Evolutionary conservation across 169 alveolate species (phyloP), one percentile per base, ranked within the genome.

Genomic region (Perkinsus olseni): DNA sequence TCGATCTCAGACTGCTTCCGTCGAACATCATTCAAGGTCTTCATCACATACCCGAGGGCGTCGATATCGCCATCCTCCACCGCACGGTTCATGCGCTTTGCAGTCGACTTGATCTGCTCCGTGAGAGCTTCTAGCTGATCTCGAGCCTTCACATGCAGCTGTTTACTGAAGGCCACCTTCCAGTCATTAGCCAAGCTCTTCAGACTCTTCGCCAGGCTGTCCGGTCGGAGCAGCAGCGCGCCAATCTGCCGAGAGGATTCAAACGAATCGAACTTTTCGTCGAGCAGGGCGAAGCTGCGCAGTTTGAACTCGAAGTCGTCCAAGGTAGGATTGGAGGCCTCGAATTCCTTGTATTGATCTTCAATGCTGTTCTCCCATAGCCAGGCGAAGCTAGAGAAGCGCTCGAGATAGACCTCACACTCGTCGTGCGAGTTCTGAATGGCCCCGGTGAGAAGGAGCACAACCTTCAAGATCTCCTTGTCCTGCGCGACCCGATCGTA

Each of bases 391-490:
- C 96, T 97, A 91, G 96, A 96, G 94, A 97, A 97, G 40, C 45
- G 92, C 51, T 95, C 97, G 90, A 98, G 96, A 95, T 96, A 98
- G 93, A 96, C 96, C 92, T 95, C 94, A 38, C 97, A 98, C 93
- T 96, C 96, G 90, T 97, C 97, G 96, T 97, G 97, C 92, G 98
- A 97, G 74, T 98, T 98, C 94, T 98, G 98, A 92, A 97, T 97
- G 48, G 98, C 96, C 38, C 99, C 99, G 90, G 99, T 97, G 90
- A 98, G 96, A 36, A 97, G 96, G 93, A 98, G 95, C 92, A 98
- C 97, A 91, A 98, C 99, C 96, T 98, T 98, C n/a, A 97, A 98
- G 82, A 98, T 98, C 96, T 97, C 99, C 91, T 97, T 97, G 93
- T 98, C 99, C 82, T 97, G 96, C 37, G 99, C 99, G 74, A 98